Evolutionary conservation across 805 yeast species (phyloP).

Genomic region (Cyberlindnera petersonii): DNA sequence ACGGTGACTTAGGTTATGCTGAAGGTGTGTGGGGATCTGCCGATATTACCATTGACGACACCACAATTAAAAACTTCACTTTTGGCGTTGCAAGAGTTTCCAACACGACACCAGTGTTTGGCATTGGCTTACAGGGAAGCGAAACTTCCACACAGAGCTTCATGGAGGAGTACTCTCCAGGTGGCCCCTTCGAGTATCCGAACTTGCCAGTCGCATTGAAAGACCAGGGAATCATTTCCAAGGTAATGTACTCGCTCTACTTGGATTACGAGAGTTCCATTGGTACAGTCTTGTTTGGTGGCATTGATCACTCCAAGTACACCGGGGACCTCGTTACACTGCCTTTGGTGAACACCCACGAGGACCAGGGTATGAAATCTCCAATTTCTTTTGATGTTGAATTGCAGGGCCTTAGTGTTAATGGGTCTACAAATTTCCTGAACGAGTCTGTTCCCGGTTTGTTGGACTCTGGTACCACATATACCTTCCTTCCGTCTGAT

Average conservation of each 20-base stretch:
- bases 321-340: conserved; percentile 44
- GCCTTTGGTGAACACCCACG: conserved; percentile 27
- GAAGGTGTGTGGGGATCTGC: conserved; percentile 64
- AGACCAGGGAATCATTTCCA: conserved; percentile 45
- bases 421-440: conserved; percentile 27
- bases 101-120: conserved; percentile 65
- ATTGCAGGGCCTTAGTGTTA: conserved; percentile 27
- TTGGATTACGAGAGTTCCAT: conserved; percentile 33
- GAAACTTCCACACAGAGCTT: conserved; percentile 43
- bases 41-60: conserved; percentile 45
- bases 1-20: conserved; percentile 49
- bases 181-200: conserved; percentile 35
- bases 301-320: conserved; percentile 52
- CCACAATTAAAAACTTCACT: conserved; percentile 44
- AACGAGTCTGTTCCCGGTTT: conserved; percentile 23
- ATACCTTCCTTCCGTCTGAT: conserved; percentile 40
- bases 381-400: conserved; percentile 40
- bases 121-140: conserved; percentile 62
- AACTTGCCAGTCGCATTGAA: conserved; percentile 61
- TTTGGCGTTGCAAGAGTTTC: conserved; percentile 65
- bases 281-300: conserved; percentile 62
- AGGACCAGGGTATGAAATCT: conserved; percentile 40
- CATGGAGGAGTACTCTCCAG: conserved; percentile 5
- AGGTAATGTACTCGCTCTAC: conserved; percentile 54
- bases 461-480: conserved; percentile 58